phyloP scores from a whole-genome alignment of 352 stramenopile species.

The Globisporangium heterothallicum region DNA sequence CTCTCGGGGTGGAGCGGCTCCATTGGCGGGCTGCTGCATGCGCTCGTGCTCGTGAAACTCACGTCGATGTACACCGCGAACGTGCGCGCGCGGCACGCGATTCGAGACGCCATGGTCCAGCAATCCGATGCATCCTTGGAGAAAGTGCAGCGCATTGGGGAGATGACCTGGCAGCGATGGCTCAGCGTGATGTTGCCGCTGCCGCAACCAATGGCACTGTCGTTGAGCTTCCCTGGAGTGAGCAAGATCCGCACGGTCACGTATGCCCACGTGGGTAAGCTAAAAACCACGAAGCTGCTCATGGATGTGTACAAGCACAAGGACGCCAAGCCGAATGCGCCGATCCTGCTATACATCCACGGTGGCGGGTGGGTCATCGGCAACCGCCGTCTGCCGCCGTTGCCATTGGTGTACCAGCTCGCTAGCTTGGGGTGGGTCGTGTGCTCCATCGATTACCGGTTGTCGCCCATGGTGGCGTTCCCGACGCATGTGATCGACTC shows the following conservation, averaged over 20 bases:
- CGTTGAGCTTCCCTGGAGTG: constrained; percentile 46
- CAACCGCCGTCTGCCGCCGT: constrained; percentile 32
- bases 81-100: constrained; percentile 31
- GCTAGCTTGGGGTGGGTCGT: constrained; percentile 55
- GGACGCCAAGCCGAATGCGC: constrained; percentile 44
- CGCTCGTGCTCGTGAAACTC: constrained; percentile 41
- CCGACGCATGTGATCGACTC: constrained; percentile 62
- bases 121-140: constrained; percentile 24
- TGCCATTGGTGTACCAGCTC: constrained; percentile 64
- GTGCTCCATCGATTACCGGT: constrained; percentile 71
- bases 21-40: constrained; percentile 38
- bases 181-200: constrained; percentile 52
- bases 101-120: constrained; percentile 33
- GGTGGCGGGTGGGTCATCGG: constrained; percentile 75
- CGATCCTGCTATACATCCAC: constrained; percentile 73
- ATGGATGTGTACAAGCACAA: constrained; percentile 76
- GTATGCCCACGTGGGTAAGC: constrained; percentile 61
- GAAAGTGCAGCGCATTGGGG: constrained; percentile 32
- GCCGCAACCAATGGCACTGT: constrained; percentile 44
- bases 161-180: constrained; percentile 46
- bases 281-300: constrained; percentile 43
- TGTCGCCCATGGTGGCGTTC: constrained; percentile 63
- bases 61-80: constrained; percentile 39
- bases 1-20: constrained; percentile 45
- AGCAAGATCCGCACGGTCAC: constrained; percentile 44